Conservation (phyloP, 2,329 filamentous ascomycete species). For the Aspergillus arachidicola region DNA sequence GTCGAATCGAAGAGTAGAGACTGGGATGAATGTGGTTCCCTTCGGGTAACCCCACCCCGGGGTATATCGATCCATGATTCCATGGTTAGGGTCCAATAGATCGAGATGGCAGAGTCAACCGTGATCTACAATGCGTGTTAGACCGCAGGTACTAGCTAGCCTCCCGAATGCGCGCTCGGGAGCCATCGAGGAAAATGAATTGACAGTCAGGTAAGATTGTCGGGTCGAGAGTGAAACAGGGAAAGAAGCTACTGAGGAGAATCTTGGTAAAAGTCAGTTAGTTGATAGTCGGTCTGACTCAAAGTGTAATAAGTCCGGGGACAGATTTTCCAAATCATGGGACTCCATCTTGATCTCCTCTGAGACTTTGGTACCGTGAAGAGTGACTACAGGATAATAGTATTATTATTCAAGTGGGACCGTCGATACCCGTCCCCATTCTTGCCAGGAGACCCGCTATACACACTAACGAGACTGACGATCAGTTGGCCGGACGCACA, state of each 20-base stretch:
- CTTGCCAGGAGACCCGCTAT: neutral
- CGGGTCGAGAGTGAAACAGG: neutral
- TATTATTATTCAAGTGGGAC: conserved; percentile 1
- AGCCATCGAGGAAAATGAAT: neutral
- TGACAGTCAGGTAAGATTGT: neutral
- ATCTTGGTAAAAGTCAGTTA: neutral
- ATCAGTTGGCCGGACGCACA: conserved; percentile 26
- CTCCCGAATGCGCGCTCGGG: neutral
- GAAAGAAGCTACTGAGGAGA: neutral
- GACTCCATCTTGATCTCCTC: neutral
- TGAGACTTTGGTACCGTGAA: neutral
- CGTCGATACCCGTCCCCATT: neutral
- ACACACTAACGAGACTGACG: conserved; percentile 3
- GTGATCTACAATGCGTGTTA: conserved; percentile 7
- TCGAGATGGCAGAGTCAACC: neutral
- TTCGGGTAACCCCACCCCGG: conserved; percentile 13
- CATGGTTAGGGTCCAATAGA: conserved; percentile 13
- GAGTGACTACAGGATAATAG: neutral
- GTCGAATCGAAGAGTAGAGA: neutral
- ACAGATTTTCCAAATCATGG: neutral
- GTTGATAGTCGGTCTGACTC: neutral
- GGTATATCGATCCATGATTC: conserved; percentile 13
- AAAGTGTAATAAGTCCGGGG: neutral
- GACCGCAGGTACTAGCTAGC: neutral
- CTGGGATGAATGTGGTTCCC: conserved; percentile 5